Evolutionary conservation across 768 basidiomycete genomes (phyloP).

Genomic region (Mycena pura): DNA sequence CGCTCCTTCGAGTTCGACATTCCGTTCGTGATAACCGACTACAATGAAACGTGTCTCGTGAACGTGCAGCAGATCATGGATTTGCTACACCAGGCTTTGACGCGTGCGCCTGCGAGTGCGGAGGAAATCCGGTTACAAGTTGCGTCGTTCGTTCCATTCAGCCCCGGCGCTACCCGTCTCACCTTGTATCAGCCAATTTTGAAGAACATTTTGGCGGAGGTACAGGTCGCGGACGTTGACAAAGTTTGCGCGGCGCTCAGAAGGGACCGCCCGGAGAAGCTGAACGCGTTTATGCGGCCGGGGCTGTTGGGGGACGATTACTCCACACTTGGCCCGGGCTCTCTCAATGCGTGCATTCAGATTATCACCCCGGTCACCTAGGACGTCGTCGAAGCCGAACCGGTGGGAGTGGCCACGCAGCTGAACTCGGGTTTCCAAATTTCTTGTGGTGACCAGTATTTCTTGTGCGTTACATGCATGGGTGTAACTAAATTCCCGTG

Average conservation of each 20-base stretch:
- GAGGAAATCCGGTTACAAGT: neutral
- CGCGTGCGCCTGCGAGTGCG: neutral
- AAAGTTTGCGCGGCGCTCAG: neutral
- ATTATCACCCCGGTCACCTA: neutral
- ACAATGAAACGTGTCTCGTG: neutral
- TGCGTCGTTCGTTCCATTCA: neutral
- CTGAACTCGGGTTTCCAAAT: no score
- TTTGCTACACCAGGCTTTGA: neutral
- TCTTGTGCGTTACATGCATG: no score
- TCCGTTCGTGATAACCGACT: slow-evolving; percentile 35
- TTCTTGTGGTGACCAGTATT: no score
- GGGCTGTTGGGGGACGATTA: neutral
- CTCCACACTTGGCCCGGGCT: neutral
- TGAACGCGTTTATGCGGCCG: slow-evolving; percentile 12
- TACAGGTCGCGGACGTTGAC: slow-evolving; percentile 1
- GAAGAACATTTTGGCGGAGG: neutral
- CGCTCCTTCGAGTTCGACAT: slow-evolving; percentile 33
- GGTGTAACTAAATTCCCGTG: no score
- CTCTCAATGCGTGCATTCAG: neutral
- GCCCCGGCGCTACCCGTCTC: neutral
- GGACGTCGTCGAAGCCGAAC: no score
- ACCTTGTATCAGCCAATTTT: neutral
- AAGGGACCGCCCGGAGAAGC: neutral
- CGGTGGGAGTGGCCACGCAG: no score
- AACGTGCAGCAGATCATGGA: neutral